Percentiles rank a stretch among this genome's conserved stretches.
Evolutionary conservation across 257 asterid genomes (phyloP).

Genomic region (Plantago ovata): DNA sequence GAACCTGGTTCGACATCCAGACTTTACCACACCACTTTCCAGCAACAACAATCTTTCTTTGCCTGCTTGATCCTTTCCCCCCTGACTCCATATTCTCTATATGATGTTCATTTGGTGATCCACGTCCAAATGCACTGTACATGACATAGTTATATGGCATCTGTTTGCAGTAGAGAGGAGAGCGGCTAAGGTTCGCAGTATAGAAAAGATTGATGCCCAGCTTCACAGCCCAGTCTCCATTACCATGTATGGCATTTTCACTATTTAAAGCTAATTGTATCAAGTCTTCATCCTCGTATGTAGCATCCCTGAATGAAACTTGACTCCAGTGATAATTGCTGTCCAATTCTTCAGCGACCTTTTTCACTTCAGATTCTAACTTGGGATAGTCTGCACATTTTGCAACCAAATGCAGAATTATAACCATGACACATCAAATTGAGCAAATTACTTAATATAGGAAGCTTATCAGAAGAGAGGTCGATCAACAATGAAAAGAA

Average conservation of each 20-base stretch:
- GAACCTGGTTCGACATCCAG: constrained; percentile 96
- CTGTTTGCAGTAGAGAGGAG: constrained; percentile 91
- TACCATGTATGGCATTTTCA: constrained; percentile 82
- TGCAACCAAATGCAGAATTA: constrained; percentile 12
- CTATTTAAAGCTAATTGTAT: constrained; percentile 66
- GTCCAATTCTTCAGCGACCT: constrained; percentile 70
- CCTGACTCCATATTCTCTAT: constrained; percentile 28
- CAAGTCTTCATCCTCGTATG: constrained; percentile 59
- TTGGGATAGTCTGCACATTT: constrained; percentile 73
- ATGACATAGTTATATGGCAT: constrained; percentile 81
- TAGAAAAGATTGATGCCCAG: constrained; percentile 88
- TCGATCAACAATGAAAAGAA: too few relatives aligned
- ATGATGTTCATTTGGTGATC: constrained; percentile 31
- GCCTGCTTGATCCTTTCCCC: constrained; percentile 51
- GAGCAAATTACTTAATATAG: background rate
- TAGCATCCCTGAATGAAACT: constrained; percentile 59
- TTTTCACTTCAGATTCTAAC: constrained; percentile 72
- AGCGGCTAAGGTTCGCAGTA: constrained; percentile 91
- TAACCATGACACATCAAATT: background rate
- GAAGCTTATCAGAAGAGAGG: background rate
- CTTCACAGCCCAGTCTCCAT: constrained; percentile 97
- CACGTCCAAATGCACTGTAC: constrained; percentile 80
- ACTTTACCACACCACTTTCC: constrained; percentile 99
- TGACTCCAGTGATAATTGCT: constrained; percentile 48
- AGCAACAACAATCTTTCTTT: constrained; percentile 69